Conservation (phyloP, 352 stramenopile species). For the Phytopythium ostracodes region DNA sequence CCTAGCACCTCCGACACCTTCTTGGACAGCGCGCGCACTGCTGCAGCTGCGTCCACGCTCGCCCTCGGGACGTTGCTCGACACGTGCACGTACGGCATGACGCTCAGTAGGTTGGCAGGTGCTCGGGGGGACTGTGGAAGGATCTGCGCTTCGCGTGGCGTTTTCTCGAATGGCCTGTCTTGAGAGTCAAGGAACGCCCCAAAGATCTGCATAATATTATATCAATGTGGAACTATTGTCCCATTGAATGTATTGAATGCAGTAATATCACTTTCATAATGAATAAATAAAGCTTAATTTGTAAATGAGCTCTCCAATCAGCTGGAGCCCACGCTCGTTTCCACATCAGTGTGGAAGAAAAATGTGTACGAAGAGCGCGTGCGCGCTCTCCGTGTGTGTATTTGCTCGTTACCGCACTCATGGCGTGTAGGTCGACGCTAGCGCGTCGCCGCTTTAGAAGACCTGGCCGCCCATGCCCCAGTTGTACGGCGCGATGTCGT, state of each 20-base stretch:
- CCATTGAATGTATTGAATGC: too few species aligned
- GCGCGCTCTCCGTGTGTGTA: not conserved
- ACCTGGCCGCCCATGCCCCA: slow-evolving; percentile 9
- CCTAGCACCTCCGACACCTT: slow-evolving; percentile 26
- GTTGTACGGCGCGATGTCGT: slow-evolving; percentile 9
- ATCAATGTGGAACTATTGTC: too few species aligned
- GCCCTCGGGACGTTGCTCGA: slow-evolving; percentile 31
- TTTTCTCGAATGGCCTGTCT: not conserved
- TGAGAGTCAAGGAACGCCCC: too few species aligned
- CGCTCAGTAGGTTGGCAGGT: not conserved
- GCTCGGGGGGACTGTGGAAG: not conserved
- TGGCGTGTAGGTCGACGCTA: not conserved
- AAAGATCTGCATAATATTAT: too few species aligned
- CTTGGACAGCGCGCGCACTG: slow-evolving; percentile 30
- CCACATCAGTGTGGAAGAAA: too few species aligned
- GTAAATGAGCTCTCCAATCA: not conserved
- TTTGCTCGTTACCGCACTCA: not conserved
- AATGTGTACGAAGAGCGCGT: not conserved
- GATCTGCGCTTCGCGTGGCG: not conserved
- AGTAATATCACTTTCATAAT: not conserved
- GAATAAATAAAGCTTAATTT: not conserved
- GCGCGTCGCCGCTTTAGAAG: not conserved
- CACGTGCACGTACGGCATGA: slow-evolving; percentile 37
- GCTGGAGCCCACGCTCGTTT: too few species aligned
- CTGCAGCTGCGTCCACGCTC: slow-evolving; percentile 22